Percentiles rank a stretch among this genome's conserved stretches.
Conservation (phyloP, 371 early-diverging fungal species). For the Pancytospora philotis region DNA sequence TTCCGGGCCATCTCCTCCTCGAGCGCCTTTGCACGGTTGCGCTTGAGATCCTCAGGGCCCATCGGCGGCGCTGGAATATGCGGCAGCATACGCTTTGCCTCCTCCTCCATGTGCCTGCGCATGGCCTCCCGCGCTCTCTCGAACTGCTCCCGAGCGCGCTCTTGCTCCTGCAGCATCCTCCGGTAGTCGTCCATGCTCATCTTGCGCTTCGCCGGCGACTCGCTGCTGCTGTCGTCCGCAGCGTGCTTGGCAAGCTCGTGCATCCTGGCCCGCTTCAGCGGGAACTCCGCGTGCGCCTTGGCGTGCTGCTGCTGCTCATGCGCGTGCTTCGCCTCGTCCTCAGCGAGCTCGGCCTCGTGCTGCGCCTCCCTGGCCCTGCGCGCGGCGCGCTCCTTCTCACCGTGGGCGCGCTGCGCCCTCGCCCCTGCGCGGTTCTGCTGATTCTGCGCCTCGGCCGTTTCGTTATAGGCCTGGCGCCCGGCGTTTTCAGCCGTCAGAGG, state of each 20-base stretch:
- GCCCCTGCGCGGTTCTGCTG: slow-evolving; percentile 13
- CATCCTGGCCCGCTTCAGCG: slow-evolving; percentile 5
- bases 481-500: slow-evolving; percentile 3
- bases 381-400: slow-evolving; percentile 18
- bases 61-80: background rate
- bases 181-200: background rate
- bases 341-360: slow-evolving; percentile 10
- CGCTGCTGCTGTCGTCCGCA: slow-evolving; percentile 3
- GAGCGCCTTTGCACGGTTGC: too few species aligned
- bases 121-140: slow-evolving; percentile 9
- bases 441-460: slow-evolving; percentile 17
- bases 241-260: slow-evolving; percentile 8
- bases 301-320: slow-evolving; percentile 26
- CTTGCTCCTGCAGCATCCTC: background rate
- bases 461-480: slow-evolving; percentile 22
- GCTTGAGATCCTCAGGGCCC: too few species aligned
- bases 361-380: slow-evolving; percentile 32
- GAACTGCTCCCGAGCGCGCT: slow-evolving; percentile 3
- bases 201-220: slow-evolving; percentile 14
- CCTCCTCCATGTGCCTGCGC: slow-evolving; percentile 14
- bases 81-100: slow-evolving; percentile 3
- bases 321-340: too few species aligned
- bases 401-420: slow-evolving; percentile 17
- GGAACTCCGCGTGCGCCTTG: background rate
- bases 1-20: too few species aligned